Percentiles rank a stretch among this genome's conserved stretches.
phyloP scores from a whole-genome alignment of 345 rosid genomes.

The Conringia planisiliqua region DNA sequence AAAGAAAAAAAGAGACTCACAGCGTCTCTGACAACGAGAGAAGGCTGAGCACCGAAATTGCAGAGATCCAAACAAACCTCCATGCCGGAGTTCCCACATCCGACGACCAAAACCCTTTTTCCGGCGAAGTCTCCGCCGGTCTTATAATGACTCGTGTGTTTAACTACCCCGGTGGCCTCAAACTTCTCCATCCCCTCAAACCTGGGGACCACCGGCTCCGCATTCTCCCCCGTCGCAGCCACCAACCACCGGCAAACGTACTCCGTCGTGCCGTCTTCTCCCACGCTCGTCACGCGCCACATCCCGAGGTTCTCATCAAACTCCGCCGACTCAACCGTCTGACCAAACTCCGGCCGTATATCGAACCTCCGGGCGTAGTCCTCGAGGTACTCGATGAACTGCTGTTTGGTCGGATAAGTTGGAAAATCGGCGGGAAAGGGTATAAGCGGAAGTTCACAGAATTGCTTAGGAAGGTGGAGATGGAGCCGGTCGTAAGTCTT shows the following conservation, averaged over 20 bases:
- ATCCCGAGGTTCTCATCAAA: slow-evolving; percentile 41
- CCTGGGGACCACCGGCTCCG: slow-evolving; percentile 67
- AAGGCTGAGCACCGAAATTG: slow-evolving; percentile 66
- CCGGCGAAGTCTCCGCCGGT: slow-evolving; percentile 65
- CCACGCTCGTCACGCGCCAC: slow-evolving; percentile 56
- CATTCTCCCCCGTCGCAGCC: slow-evolving; percentile 96
- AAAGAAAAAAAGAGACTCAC: slow-evolving; percentile 40
- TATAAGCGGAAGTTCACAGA: slow-evolving; percentile 75
- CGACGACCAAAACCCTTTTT: slow-evolving; percentile 78
- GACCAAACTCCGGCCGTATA: slow-evolving; percentile 52
- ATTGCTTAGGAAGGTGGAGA: slow-evolving; percentile 77
- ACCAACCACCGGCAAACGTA: slow-evolving; percentile 70
- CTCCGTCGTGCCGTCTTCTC: slow-evolving; percentile 34
- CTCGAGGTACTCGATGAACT: slow-evolving; percentile 64
- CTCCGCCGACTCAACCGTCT: slow-evolving; percentile 50
- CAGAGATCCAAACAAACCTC: slow-evolving; percentile 97
- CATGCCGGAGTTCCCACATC: slow-evolving; percentile 98
- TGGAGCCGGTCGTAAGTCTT: slow-evolving; percentile 75
- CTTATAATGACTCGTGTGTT: slow-evolving; percentile 66
- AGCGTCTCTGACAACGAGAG: slow-evolving; percentile 82
- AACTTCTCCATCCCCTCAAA: slow-evolving; percentile 68
- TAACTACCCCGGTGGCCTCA: slow-evolving; percentile 38
- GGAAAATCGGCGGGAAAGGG: slow-evolving; percentile 59
- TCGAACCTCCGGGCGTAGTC: slow-evolving; percentile 41
- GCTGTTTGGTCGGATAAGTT: slow-evolving; percentile 68